Percentiles rank a stretch among this genome's conserved stretches.
phyloP scores from a whole-genome alignment of 2,329 filamentous ascomycete genomes.

The Bipolaris victoriae region DNA sequence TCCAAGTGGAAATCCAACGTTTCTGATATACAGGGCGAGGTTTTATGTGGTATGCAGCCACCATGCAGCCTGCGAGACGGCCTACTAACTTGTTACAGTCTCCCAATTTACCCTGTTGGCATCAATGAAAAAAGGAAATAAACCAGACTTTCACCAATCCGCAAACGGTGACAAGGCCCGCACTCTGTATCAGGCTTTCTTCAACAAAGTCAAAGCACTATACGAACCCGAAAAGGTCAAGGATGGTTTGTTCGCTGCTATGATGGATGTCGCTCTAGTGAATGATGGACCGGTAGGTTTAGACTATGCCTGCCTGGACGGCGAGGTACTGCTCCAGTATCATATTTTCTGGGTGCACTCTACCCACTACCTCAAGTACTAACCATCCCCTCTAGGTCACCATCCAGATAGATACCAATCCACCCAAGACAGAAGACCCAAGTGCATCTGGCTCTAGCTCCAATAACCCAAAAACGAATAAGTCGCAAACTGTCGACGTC shows the following conservation, averaged over 20 bases:
- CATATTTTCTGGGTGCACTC: background rate
- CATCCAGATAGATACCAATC: slow-evolving; percentile 56
- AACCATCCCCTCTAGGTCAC: slow-evolving; percentile 50
- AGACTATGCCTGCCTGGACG: slow-evolving; percentile 63
- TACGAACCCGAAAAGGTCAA: slow-evolving; percentile 80
- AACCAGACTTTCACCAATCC: slow-evolving; percentile 92
- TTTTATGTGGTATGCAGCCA: slow-evolving; percentile 79
- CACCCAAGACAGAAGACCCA: slow-evolving; percentile 48
- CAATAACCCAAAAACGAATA: background rate
- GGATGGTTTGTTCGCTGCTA: slow-evolving; percentile 96
- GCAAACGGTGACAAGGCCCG: slow-evolving; percentile 79
- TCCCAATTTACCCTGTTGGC: slow-evolving; percentile 96
- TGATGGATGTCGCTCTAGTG: slow-evolving; percentile 95
- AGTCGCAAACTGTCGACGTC: slow-evolving; percentile 27
- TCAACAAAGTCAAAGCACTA: slow-evolving; percentile 72
- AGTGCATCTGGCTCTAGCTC: slow-evolving; percentile 19
- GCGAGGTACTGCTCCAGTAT: slow-evolving; percentile 57
- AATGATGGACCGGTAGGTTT: slow-evolving; percentile 80
- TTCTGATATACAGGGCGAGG: slow-evolving; percentile 84
- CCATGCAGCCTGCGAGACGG: background rate
- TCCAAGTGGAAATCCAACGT: slow-evolving; percentile 87
- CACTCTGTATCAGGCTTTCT: slow-evolving; percentile 82
- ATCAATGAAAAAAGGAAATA: slow-evolving; percentile 92
- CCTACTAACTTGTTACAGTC: slow-evolving; percentile 61
- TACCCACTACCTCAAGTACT: background rate